These are phyloP conservation scores for Smallanthus sonchifolius DNA, from an alignment of 129 eudicot species.

Conservation along the genomic window DNA sequence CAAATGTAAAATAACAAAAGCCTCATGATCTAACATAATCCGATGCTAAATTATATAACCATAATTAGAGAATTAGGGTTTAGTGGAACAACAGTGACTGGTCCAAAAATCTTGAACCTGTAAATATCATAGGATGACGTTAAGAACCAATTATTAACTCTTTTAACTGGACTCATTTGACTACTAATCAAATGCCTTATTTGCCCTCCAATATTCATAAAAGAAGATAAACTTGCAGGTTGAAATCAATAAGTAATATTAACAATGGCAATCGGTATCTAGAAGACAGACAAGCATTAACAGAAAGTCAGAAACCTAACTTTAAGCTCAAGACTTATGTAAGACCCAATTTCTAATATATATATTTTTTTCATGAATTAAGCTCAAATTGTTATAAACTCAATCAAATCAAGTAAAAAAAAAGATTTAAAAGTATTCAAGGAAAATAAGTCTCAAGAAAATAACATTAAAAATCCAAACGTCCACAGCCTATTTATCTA, in stretches of 20 bases:
- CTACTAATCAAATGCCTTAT: slow-evolving; percentile 5
- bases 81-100: slow-evolving; percentile 64
- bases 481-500: not conserved
- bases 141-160: not conserved
- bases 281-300: not conserved
- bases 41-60: slow-evolving; percentile 70
- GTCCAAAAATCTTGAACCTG: slow-evolving; percentile 90
- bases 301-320: not conserved
- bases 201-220: not conserved
- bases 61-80: slow-evolving; percentile 70
- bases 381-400: not conserved
- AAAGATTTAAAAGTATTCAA: not conserved
- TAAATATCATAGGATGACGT: slow-evolving; percentile 3
- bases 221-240: too few species aligned
- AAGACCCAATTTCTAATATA: not conserved
- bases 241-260: too few species aligned
- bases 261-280: not conserved
- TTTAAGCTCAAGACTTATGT: slow-evolving; percentile 6
- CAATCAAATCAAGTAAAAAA: not conserved
- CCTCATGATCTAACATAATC: slow-evolving; percentile 86
- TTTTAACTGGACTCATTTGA: slow-evolving; percentile 7
- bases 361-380: not conserved
- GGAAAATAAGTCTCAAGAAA: not conserved
- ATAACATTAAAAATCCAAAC: not conserved
- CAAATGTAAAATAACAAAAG: slow-evolving; percentile 82